Percentiles rank a stretch among this genome's conserved stretches.
Evolutionary conservation across 768 basidiomycete genomes (phyloP).

Genomic region (Tremella yokohamensis): DNA sequence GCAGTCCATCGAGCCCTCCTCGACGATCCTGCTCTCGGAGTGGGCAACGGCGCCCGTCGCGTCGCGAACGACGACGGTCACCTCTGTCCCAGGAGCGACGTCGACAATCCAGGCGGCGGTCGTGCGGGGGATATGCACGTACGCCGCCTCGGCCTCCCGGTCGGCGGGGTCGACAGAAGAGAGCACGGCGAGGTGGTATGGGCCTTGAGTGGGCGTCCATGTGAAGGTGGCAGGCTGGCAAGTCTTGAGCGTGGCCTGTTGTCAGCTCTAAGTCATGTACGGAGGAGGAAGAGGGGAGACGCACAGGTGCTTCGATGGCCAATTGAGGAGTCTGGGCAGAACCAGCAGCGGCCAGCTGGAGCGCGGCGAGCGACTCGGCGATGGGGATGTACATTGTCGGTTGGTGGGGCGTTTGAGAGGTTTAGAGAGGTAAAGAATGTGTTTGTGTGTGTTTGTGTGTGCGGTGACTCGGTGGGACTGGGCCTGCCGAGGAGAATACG

Average conservation of each 20-base stretch:
- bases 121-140: background rate
- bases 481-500: too few species aligned
- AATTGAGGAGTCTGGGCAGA: too few species aligned
- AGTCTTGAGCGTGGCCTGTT: slow-evolving; percentile 17
- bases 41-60: slow-evolving; percentile 23
- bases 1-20: slow-evolving; percentile 23
- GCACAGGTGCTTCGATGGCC: too few species aligned
- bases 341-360: too few species aligned
- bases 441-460: too few species aligned
- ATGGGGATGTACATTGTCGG: too few species aligned
- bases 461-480: too few species aligned
- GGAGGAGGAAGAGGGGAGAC: too few species aligned
- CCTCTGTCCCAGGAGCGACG: slow-evolving; percentile 19
- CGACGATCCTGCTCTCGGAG: slow-evolving; percentile 16
- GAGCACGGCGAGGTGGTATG: slow-evolving; percentile 18
- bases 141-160: slow-evolving; percentile 7
- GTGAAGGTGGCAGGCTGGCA: slow-evolving; percentile 21
- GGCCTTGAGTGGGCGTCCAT: slow-evolving; percentile 18
- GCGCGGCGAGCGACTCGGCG: too few species aligned
- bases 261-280: too few species aligned
- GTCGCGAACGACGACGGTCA: slow-evolving; percentile 25
- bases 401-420: too few species aligned
- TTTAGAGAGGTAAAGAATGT: too few species aligned
- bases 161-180: slow-evolving; percentile 1
- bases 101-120: slow-evolving; percentile 31